These are phyloP conservation scores for Fraxinus angustifolia DNA, from an alignment of 305 asterid genomes.

Conservation along the genomic window DNA sequence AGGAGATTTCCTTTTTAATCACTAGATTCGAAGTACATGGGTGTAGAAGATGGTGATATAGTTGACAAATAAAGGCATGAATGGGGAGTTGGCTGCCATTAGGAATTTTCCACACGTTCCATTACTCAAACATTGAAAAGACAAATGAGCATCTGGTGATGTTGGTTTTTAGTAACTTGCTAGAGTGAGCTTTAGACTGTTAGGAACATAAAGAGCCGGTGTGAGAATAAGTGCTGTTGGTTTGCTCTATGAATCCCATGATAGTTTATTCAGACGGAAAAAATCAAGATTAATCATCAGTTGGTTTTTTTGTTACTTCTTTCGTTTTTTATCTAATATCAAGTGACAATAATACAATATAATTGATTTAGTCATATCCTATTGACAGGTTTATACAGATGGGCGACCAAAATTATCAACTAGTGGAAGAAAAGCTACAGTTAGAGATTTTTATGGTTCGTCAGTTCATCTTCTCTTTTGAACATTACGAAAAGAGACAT, in stretches of 20 bases:
- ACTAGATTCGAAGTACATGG: neutral
- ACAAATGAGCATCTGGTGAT: neutral
- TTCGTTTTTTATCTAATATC: neutral
- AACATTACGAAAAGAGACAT: neutral
- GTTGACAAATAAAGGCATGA: neutral
- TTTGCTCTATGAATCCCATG: neutral
- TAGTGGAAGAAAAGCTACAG: conserved; percentile 64
- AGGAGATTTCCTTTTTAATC: neutral
- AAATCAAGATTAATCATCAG: neutral
- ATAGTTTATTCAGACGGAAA: neutral
- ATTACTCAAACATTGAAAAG: neutral
- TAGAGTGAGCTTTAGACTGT: neutral
- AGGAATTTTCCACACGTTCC: neutral
- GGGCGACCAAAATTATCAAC: conserved; percentile 62
- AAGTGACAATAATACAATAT: neutral
- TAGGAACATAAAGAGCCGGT: neutral
- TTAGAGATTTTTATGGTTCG: conserved; percentile 74
- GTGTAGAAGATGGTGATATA: neutral
- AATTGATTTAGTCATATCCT: neutral
- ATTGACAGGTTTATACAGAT: conserved; percentile 58
- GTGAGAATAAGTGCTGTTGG: neutral
- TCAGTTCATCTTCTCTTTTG: conserved; percentile 9
- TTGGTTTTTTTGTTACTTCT: neutral
- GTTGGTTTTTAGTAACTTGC: neutral
- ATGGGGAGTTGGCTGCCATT: neutral